A percentile compares a stretch with the other conserved stretches of the same genome.
These are phyloP conservation scores for Uncinocarpus reesii DNA, from an alignment of 2,329 filamentous ascomycete genomes.

Conservation along the genomic window DNA sequence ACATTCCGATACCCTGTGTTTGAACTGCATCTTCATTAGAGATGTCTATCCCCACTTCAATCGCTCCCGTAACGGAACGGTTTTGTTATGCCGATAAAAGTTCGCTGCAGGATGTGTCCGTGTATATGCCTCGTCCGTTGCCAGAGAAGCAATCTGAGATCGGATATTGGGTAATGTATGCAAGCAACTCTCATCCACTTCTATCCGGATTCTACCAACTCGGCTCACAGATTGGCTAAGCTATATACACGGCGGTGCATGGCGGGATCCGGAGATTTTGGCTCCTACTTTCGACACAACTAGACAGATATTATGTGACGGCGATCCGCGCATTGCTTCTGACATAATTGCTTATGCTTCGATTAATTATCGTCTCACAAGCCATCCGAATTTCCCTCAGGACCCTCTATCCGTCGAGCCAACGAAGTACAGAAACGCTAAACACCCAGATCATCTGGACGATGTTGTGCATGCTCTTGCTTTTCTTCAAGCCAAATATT, in stretches of 20 bases:
- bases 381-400: conserved; percentile 34
- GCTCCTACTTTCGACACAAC: conserved; percentile 30
- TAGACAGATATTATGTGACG: conserved; percentile 24
- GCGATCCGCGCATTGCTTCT: conserved; percentile 10
- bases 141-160: conserved; percentile 16
- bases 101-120: conserved; percentile 28
- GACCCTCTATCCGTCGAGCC: conserved; percentile 23
- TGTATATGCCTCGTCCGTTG: conserved; percentile 17
- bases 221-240: conserved; percentile 18
- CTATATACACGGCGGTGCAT: conserved; percentile 43
- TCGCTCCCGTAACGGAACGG: conserved; percentile 14
- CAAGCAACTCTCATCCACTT: background rate
- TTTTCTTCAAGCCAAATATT: conserved; percentile 34
- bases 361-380: conserved; percentile 39
- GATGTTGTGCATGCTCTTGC: conserved; percentile 34
- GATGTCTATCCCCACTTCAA: background rate
- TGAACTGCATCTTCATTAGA: background rate
- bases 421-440: conserved; percentile 28
- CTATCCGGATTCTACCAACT: background rate
- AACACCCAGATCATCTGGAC: conserved; percentile 38
- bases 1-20: background rate
- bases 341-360: conserved; percentile 35
- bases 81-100: conserved; percentile 23
- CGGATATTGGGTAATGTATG: conserved; percentile 36
- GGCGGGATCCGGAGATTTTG: conserved; percentile 38